Evolutionary conservation across 768 basidiomycete genomes (phyloP).

Genomic region (Lentinus brumalis): DNA sequence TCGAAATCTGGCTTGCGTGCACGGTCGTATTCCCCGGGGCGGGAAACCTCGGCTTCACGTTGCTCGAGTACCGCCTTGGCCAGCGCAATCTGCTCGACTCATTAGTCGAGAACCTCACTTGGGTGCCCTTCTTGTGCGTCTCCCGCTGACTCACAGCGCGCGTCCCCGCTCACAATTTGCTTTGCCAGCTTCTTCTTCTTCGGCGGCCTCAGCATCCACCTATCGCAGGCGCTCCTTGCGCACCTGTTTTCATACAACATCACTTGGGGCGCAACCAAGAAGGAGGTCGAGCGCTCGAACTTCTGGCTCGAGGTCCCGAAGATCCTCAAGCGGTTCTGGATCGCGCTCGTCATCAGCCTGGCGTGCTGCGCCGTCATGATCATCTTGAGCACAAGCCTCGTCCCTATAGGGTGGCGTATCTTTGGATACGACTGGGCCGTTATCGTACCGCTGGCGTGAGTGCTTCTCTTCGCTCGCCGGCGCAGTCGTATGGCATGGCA

Average conservation of each 20-base stretch:
- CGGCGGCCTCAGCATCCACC: slow-evolving; percentile 55
- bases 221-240: slow-evolving; percentile 52
- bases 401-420: slow-evolving; percentile 68
- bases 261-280: slow-evolving; percentile 61
- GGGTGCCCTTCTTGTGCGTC: slow-evolving; percentile 75
- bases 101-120: slow-evolving; percentile 59
- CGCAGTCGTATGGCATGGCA: neutral
- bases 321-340: slow-evolving; percentile 79
- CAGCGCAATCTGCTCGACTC: slow-evolving; percentile 50
- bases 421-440: slow-evolving; percentile 66
- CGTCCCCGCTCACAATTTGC: neutral
- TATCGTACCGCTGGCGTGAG: slow-evolving; percentile 71
- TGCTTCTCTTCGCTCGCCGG: slow-evolving; percentile 18
- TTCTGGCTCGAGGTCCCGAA: slow-evolving; percentile 89
- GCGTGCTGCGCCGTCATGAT: slow-evolving; percentile 53
- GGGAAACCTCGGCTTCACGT: slow-evolving; percentile 68
- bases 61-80: slow-evolving; percentile 72
- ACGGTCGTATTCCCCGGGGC: slow-evolving; percentile 68
- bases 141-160: neutral
- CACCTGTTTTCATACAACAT: slow-evolving; percentile 64
- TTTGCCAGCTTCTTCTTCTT: slow-evolving; percentile 50
- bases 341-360: slow-evolving; percentile 58
- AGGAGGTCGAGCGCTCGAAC: slow-evolving; percentile 86
- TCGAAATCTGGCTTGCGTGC: slow-evolving; percentile 75
- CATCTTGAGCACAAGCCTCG: slow-evolving; percentile 50